Base-by-base conservation (phyloP, 1,139 yeast species). In the Candida sanyaensis region DNA sequence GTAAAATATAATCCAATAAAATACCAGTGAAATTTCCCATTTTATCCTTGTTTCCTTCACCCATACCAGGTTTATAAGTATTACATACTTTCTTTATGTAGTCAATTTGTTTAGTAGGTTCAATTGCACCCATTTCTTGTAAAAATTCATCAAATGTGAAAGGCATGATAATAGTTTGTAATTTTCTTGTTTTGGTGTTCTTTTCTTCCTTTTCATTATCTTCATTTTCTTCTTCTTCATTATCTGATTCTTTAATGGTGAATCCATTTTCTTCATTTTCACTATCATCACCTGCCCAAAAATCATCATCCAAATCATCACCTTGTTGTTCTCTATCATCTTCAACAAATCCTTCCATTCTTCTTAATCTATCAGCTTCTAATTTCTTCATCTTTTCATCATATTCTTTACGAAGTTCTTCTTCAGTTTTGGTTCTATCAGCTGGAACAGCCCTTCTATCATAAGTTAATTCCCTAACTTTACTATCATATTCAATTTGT, bases 361-460 rank as follows among this genome's bases (percentile, higher is more conserved):
- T 83, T 53, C 81, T 83, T 54, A 80, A 63, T 64, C 98, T 78
- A 49, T 84, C 95, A 42, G 80, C 81, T 62, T 91, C 97, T 51
- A 90, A 74, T 58, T 83, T 80, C 58, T 81, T 81, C 68, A 79
- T 75, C 58, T 80, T 83, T 34, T 84, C 91, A 6, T 79, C 82
- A 55, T 81, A 81, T 60, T 89, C 97, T 46, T 78, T 73, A 38
- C 74, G 78, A 21, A 91, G 52, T 65, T 95, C 99, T 63, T 93
- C 97, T 1, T 82, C 89, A 0, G 98, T 92, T 68, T 92, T 90
- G 1, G 97, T 91, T 65, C 97, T 78, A 51, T 91, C 97, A n/a
- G 95, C 83, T n/a, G 99, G 99, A 8, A 81, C 91, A 0, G 98
- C 92, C 58, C 98, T 80, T 61, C 87, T 81, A 50, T 95, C 99